Base-by-base conservation (phyloP, 192 early-diverging fungal genomes). In the Umbelopsis ramanniana region DNA sequence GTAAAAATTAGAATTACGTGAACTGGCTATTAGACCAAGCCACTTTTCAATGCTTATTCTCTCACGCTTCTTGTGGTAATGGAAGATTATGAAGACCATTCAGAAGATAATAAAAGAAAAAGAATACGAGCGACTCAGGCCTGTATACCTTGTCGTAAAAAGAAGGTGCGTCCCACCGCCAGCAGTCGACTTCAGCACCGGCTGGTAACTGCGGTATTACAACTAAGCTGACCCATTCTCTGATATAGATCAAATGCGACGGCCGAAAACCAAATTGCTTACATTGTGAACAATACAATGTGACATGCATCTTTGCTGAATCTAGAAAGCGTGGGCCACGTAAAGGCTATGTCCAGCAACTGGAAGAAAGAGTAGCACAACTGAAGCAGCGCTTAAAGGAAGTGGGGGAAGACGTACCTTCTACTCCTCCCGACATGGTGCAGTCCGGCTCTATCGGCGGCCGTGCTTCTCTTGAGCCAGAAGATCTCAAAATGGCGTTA, bases 341-440 rank as follows among this genome's bases (percentile, higher is more conserved):
- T 7, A 78, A 78, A 70, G 76, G 76, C 3, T 78, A 78, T 54
- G 76, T 78, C 38, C 76, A 73, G 45, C 68, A 73, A 8, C 26
- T 78, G 26, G 76, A 78, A 67, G 76, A 78, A 23, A 68, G 72
- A n/a, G 68, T 78, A 40, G 68, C 48, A 9, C 66, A 52, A 21
- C 48, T 78, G 23, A 72, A 73, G 52, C 33, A 47, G 12, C 47
- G 55, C 14, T 54, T 78, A 14, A 17, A 68, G 43, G 66, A 50
- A 37, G 26, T 50, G 2, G 48, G 37, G 17, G 45, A 70, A 38
- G 46, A 66, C 46, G 47, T 33, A 37, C 57, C 57, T 37, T 15
- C 33, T n/a, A 67, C n/a, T 40, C 48, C 50, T 29, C 24, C 11
- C 46, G 33, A 43, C 15, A 67, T 19, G 23, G 12, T 5, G 24